Conservation (phyloP, 2,329 filamentous ascomycete species). For the Pseudogymnoascus sp. region DNA sequence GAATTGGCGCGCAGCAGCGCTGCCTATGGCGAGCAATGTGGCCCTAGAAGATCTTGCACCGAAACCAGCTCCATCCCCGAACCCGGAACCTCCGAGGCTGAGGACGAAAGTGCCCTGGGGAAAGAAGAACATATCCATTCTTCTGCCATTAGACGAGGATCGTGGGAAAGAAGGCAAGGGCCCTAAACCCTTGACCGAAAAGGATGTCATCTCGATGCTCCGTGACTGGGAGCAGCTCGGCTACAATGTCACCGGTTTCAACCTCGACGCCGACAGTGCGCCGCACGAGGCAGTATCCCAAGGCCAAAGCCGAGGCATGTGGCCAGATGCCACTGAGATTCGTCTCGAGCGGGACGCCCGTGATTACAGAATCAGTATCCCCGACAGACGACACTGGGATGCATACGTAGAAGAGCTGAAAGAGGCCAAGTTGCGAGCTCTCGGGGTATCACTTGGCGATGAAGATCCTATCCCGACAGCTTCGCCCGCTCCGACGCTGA, state of each 20-base stretch:
- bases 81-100: constrained; percentile 43
- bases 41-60: constrained; percentile 14
- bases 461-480: constrained; percentile 58
- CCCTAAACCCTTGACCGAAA: constrained; percentile 44
- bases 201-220: constrained; percentile 54
- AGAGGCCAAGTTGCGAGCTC: constrained; percentile 84
- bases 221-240: constrained; percentile 60
- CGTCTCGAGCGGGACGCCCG: constrained; percentile 44
- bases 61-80: constrained; percentile 19
- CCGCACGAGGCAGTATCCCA: constrained; percentile 13
- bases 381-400: constrained; percentile 52
- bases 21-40: constrained; percentile 13
- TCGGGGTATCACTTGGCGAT: constrained; percentile 75
- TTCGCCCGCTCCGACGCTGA: constrained; percentile 57
- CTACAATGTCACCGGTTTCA: constrained; percentile 61
- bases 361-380: constrained; percentile 56
- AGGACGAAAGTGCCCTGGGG: constrained; percentile 70
- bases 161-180: constrained; percentile 49
- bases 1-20: constrained; percentile 19
- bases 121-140: constrained; percentile 64
- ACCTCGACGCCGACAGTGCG: constrained; percentile 43
- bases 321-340: constrained; percentile 56
- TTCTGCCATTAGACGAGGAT: constrained; percentile 59
- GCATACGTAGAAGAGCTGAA: constrained; percentile 73
- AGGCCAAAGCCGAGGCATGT: constrained; percentile 57